Evolutionary conservation across 208 protist species (phyloP).

Genomic region (Tritrichomonas musculus): DNA sequence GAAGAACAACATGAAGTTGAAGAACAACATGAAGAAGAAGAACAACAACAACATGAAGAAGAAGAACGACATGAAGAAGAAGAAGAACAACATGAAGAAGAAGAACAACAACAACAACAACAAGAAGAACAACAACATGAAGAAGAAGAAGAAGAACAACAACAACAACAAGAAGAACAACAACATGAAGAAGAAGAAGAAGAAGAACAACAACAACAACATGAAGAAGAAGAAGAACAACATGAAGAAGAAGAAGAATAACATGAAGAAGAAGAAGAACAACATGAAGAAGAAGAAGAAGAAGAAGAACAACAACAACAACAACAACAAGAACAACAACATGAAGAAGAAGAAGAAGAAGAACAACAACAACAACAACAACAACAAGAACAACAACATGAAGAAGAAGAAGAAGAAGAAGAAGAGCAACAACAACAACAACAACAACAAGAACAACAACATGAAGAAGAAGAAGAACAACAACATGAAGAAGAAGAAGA

Average conservation of each 20-base stretch:
- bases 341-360: not conserved
- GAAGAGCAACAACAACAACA: not conserved
- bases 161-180: slow-evolving; percentile 25
- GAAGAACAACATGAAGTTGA: not conserved
- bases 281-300: slow-evolving; percentile 12
- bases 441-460: no score
- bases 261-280: no score
- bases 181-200: not conserved
- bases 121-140: not conserved
- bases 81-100: not conserved
- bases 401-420: not conserved
- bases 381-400: not conserved
- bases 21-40: not conserved
- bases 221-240: not conserved
- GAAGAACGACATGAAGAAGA: no score
- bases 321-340: not conserved
- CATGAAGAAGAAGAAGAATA: no score
- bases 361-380: not conserved
- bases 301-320: not conserved
- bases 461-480: no score
- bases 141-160: not conserved
- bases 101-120: not conserved
- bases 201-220: slow-evolving; percentile 29
- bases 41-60: not conserved
- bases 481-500: no score